A percentile compares a stretch with the other conserved stretches of the same genome.
Evolutionary conservation across 495 filamentous ascomycete species (phyloP).

Genomic region (Neurospora africana): DNA sequence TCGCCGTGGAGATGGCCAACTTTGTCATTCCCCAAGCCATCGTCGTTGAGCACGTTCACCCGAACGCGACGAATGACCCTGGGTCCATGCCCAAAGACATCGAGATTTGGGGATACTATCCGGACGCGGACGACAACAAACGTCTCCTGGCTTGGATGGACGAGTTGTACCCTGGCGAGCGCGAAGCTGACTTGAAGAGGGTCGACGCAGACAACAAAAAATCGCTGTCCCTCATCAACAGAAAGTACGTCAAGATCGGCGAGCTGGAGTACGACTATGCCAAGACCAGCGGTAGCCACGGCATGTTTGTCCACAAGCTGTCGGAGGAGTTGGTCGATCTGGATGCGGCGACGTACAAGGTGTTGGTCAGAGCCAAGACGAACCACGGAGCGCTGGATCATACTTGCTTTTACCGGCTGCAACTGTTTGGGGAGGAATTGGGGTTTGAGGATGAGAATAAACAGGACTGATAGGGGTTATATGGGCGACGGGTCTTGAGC

Average conservation of each 20-base stretch:
- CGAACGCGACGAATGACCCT: slow-evolving; percentile 41
- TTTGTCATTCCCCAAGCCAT: slow-evolving; percentile 44
- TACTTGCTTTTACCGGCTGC: slow-evolving; percentile 53
- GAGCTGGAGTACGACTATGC: slow-evolving; percentile 40
- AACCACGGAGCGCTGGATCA: slow-evolving; percentile 45
- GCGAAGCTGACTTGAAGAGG: background rate
- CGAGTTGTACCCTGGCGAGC: slow-evolving; percentile 13
- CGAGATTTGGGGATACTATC: slow-evolving; percentile 47
- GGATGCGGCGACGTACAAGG: slow-evolving; percentile 24
- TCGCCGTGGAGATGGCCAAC: slow-evolving; percentile 38
- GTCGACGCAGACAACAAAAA: background rate
- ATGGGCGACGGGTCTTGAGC: background rate
- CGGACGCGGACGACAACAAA: slow-evolving; percentile 19
- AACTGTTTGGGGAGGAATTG: slow-evolving; percentile 39
- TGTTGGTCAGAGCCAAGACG: slow-evolving; percentile 40
- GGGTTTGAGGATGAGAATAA: background rate
- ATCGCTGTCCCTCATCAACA: slow-evolving; percentile 9
- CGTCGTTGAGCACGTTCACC: slow-evolving; percentile 53
- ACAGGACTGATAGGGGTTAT: background rate
- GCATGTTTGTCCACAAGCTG: slow-evolving; percentile 41
- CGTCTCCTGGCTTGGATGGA: slow-evolving; percentile 23
- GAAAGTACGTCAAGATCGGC: slow-evolving; percentile 41
- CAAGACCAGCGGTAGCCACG: slow-evolving; percentile 6
- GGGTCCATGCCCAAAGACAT: slow-evolving; percentile 46
- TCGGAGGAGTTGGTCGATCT: slow-evolving; percentile 27